phyloP scores from a whole-genome alignment of 2,329 filamentous ascomycete genomes.

The Stromatinia cepivora region DNA sequence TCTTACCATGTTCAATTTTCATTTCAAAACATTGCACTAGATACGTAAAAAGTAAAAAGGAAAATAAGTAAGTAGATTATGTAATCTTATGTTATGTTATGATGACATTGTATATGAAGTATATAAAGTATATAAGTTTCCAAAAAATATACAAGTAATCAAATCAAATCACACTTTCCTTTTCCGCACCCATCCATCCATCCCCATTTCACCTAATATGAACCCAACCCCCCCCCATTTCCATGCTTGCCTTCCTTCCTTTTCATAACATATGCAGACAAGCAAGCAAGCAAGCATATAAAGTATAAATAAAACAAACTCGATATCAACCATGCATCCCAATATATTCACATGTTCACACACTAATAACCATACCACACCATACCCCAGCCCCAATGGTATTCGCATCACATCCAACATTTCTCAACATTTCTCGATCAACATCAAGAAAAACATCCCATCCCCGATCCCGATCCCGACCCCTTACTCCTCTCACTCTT shows the following conservation, averaged over 20 bases:
- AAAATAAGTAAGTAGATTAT: too few relatives aligned
- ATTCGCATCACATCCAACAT: background rate
- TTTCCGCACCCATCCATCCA: slow-evolving; percentile 11
- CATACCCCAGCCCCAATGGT: background rate
- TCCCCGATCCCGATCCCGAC: background rate
- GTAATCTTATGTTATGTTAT: too few relatives aligned
- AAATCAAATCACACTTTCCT: slow-evolving; percentile 10
- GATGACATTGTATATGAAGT: background rate
- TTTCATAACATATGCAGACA: background rate
- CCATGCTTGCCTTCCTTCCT: background rate
- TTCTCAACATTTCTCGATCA: background rate
- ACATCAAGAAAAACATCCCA: slow-evolving; percentile 10
- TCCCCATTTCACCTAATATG: slow-evolving; percentile 8
- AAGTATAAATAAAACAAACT: slow-evolving; percentile 12
- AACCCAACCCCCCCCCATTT: slow-evolving; percentile 4
- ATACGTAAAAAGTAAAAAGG: too few relatives aligned
- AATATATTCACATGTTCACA: background rate
- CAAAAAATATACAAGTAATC: slow-evolving; percentile 10
- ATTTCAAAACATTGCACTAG: background rate
- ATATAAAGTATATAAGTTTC: background rate
- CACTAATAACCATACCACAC: background rate
- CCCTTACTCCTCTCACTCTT: slow-evolving; percentile 1
- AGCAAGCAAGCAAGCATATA: slow-evolving; percentile 6
- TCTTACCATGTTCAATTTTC: too few relatives aligned
- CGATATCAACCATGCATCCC: slow-evolving; percentile 9